Conservation (phyloP, 768 basidiomycete genomes). For the Rubroboletus pulcherrimus region DNA sequence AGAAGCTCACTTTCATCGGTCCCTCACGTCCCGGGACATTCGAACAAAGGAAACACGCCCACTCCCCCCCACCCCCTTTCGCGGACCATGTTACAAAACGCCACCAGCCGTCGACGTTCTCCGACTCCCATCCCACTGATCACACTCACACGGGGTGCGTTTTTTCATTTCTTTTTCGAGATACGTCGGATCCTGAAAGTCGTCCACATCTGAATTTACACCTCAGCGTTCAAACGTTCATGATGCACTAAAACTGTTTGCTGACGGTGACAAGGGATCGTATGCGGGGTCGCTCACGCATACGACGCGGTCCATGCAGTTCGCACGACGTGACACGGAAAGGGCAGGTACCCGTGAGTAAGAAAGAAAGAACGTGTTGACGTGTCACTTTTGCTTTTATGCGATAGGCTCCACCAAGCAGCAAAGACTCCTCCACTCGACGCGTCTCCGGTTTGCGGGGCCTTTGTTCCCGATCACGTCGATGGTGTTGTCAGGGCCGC, state of each 20-base stretch:
- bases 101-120: too few relatives aligned
- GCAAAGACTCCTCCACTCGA: neutral
- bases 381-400: neutral
- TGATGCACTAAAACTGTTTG: too few relatives aligned
- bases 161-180: neutral
- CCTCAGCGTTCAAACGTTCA: too few relatives aligned
- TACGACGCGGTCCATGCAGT: too few relatives aligned
- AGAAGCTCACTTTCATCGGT: too few relatives aligned
- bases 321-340: neutral
- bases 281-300: neutral
- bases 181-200: neutral
- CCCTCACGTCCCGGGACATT: too few relatives aligned
- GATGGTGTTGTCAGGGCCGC: too few relatives aligned
- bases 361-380: neutral
- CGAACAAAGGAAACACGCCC: too few relatives aligned
- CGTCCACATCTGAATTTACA: too few relatives aligned
- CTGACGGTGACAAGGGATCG: too few relatives aligned
- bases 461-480: neutral
- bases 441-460: neutral
- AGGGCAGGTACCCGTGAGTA: neutral
- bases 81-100: too few relatives aligned
- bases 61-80: too few relatives aligned
- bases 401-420: neutral
- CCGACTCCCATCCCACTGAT: neutral
- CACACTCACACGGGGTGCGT: slow-evolving; percentile 7